These are phyloP conservation scores for Dryas alaskensis DNA, from an alignment of 306 rosid species.

Conservation along the genomic window DNA sequence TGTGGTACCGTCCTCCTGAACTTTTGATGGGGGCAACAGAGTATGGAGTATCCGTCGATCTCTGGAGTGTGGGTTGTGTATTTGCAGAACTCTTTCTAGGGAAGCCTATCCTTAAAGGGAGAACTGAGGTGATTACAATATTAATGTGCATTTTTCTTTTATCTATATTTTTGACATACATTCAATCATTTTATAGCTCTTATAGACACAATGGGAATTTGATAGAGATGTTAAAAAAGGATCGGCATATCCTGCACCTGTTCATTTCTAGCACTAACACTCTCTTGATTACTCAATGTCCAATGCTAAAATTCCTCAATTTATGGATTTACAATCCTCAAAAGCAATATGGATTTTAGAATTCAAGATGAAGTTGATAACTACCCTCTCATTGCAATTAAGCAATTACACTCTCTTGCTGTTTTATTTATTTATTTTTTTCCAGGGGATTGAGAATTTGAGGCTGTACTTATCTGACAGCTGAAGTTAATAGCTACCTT, in stretches of 20 bases:
- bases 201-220: too few species aligned
- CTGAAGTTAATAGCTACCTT: not conserved
- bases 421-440: too few species aligned
- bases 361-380: too few species aligned
- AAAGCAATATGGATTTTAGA: not conserved
- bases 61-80: conserved; percentile 97
- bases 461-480: not conserved
- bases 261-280: not conserved
- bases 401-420: too few species aligned
- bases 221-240: too few species aligned
- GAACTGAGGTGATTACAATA: conserved; percentile 72
- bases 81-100: conserved; percentile 80
- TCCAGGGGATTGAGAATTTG: not conserved
- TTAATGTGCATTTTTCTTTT: not conserved
- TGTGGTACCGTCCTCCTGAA: conserved; percentile 99
- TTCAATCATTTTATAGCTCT: not conserved
- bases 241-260: too few species aligned
- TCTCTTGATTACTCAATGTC: not conserved
- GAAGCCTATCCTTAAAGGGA: conserved; percentile 88
- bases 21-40: conserved; percentile 91
- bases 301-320: not conserved
- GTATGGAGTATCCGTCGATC: conserved; percentile 83
- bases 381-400: too few species aligned
- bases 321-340: not conserved
- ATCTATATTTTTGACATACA: not conserved